Conservation (phyloP, 1,284 basidiomycete genomes). For the Irpex sp. region DNA sequence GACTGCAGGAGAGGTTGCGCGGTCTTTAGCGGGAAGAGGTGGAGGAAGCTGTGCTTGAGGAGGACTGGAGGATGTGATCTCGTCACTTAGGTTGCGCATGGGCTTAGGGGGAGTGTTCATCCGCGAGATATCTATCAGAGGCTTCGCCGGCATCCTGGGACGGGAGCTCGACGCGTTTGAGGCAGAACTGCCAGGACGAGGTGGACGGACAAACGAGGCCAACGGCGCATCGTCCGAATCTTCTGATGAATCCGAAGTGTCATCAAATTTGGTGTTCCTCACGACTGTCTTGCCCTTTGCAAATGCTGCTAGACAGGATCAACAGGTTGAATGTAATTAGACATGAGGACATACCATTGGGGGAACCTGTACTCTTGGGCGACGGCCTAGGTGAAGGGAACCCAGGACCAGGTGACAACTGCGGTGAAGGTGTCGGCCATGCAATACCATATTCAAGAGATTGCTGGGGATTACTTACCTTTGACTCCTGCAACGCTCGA, state of each 20-base stretch:
- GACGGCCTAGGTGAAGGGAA: constrained; percentile 31
- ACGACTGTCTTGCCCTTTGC: constrained; percentile 5
- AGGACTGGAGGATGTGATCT: background rate
- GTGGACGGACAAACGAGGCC: constrained; percentile 34
- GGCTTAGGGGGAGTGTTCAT: constrained; percentile 14
- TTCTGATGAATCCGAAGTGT: constrained; percentile 17
- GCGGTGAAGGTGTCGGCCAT: constrained; percentile 38
- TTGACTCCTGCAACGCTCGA: constrained; percentile 6
- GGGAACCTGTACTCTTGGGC: constrained; percentile 1
- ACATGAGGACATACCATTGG: background rate
- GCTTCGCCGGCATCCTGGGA: constrained; percentile 35
- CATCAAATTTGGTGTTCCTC: constrained; percentile 6
- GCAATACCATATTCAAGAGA: constrained; percentile 25
- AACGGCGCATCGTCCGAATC: constrained; percentile 40
- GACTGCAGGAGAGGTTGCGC: background rate
- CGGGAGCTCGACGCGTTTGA: constrained; percentile 35
- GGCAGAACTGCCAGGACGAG: constrained; percentile 40
- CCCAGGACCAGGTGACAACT: constrained; percentile 33
- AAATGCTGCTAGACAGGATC: background rate
- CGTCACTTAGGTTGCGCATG: background rate
- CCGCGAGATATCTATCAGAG: constrained; percentile 46
- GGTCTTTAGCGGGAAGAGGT: constrained; percentile 17
- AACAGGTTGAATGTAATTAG: background rate
- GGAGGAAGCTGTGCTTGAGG: constrained; percentile 11
- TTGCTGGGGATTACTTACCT: constrained; percentile 10